Conservation (phyloP, 305 asterid species). For the Solanum chacoense region DNA sequence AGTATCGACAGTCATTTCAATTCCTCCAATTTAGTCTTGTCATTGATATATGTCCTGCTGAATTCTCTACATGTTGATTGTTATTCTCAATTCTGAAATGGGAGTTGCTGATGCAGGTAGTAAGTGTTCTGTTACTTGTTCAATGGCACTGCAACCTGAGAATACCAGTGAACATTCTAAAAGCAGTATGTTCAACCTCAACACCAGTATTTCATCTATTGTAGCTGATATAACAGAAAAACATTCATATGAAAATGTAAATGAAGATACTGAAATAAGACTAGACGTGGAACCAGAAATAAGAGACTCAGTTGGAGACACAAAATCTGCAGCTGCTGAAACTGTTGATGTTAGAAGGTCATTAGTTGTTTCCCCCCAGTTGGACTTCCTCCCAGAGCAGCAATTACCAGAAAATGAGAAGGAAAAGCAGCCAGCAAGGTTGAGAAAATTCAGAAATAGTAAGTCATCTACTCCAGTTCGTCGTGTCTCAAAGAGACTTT, state of each 20-base stretch:
- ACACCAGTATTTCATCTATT: not conserved
- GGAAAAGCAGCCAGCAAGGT: not conserved
- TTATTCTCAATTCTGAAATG: constrained; percentile 5
- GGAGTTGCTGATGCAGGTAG: constrained; percentile 26
- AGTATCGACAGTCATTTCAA: not conserved
- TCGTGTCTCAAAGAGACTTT: constrained; percentile 33
- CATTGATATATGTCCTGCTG: not conserved
- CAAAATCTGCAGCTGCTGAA: not conserved
- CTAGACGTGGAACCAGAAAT: constrained; percentile 5
- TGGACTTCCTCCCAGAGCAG: constrained; percentile 7
- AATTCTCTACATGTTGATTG: not conserved
- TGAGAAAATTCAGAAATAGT: constrained; percentile 11
- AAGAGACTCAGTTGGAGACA: constrained; percentile 8
- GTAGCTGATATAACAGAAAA: not conserved
- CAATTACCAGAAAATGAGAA: constrained; percentile 12
- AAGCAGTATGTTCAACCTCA: not conserved
- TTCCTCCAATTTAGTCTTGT: not conserved
- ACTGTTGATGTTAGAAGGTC: constrained; percentile 5
- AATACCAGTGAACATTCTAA: constrained; percentile 7
- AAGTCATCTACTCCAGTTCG: constrained; percentile 14
- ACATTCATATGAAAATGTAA: constrained; percentile 4
- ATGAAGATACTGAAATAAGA: constrained; percentile 6
- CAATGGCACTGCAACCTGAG: constrained; percentile 12
- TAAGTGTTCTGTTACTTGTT: constrained; percentile 4
- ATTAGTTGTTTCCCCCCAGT: not conserved